phyloP scores from a whole-genome alignment of 192 early-diverging fungal species.

The Coemansia guatemalensis region DNA sequence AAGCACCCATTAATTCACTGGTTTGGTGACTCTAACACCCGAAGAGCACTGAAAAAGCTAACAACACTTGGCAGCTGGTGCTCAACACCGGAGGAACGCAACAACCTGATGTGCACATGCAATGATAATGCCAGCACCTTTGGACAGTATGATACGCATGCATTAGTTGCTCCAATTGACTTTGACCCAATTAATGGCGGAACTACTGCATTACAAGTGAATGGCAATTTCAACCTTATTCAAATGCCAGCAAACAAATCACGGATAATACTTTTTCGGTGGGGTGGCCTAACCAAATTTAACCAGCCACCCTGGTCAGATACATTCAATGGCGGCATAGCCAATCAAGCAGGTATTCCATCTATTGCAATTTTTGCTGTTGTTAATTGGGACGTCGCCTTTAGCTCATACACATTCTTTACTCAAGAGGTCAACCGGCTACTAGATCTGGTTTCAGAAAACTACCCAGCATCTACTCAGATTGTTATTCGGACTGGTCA shows the following conservation, averaged over 20 bases:
- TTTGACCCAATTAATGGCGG: slow-evolving; percentile 20
- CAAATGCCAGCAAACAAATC: background rate
- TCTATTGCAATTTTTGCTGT: background rate
- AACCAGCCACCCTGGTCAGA: background rate
- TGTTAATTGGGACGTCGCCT: background rate
- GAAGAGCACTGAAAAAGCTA: slow-evolving; percentile 49
- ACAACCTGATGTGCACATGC: slow-evolving; percentile 34
- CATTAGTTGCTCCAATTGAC: slow-evolving; percentile 9
- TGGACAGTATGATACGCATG: slow-evolving; percentile 28
- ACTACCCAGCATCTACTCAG: background rate
- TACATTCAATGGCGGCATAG: background rate
- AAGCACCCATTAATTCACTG: slow-evolving; percentile 39
- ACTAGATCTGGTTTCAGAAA: background rate
- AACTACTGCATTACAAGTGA: background rate
- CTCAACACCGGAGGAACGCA: slow-evolving; percentile 3
- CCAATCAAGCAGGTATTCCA: background rate
- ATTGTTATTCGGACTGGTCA: background rate
- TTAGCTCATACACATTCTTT: background rate
- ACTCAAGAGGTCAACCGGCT: background rate
- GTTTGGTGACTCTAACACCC: slow-evolving; percentile 54
- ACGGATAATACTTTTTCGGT: background rate
- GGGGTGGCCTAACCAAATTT: background rate
- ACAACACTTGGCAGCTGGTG: slow-evolving; percentile 49
- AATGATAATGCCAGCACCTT: slow-evolving; percentile 40
- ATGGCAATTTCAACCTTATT: background rate